These are phyloP conservation scores for Penicillium sclerotiorum DNA, from an alignment of 2,329 filamentous ascomycete species.

Conservation along the genomic window DNA sequence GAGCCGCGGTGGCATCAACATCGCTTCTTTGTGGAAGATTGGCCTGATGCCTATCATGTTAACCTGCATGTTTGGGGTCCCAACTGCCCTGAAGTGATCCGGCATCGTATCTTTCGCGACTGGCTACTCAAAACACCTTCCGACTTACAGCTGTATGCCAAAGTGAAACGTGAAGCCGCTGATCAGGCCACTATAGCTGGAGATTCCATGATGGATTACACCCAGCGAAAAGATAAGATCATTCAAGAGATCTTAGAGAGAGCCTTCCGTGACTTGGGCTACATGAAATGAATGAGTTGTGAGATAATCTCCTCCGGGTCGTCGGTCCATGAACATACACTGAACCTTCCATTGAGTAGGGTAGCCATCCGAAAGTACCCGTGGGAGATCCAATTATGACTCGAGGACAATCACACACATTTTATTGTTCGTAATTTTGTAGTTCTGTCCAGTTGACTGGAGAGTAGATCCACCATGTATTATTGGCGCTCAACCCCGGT, in stretches of 20 bases:
- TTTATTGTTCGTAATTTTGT: no score
- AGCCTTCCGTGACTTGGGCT: conserved; percentile 29
- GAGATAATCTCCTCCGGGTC: no score
- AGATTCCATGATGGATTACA: conserved; percentile 45
- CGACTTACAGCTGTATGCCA: conserved; percentile 47
- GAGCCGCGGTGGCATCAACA: conserved; percentile 55
- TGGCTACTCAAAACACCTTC: conserved; percentile 45
- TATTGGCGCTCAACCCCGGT: no score
- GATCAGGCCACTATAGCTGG: conserved; percentile 30
- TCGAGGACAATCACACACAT: no score
- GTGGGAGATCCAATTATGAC: no score
- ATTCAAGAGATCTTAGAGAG: conserved; percentile 44
- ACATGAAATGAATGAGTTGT: not conserved
- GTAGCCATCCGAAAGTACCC: no score
- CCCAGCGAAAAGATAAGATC: conserved; percentile 44
- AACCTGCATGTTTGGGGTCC: conserved; percentile 56
- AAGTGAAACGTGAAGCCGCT: conserved; percentile 43
- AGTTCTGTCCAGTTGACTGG: no score
- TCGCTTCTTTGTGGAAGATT: conserved; percentile 48
- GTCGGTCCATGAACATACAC: no score
- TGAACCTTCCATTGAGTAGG: no score
- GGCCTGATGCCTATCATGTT: conserved; percentile 31
- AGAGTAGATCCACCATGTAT: no score
- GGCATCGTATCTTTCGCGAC: conserved; percentile 51
- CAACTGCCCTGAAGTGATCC: conserved; percentile 44